A percentile compares a stretch with the other conserved stretches of the same genome.
These are phyloP conservation scores for Dalbergia oliveri DNA, from an alignment of 306 rosid genomes.

Conservation along the genomic window DNA sequence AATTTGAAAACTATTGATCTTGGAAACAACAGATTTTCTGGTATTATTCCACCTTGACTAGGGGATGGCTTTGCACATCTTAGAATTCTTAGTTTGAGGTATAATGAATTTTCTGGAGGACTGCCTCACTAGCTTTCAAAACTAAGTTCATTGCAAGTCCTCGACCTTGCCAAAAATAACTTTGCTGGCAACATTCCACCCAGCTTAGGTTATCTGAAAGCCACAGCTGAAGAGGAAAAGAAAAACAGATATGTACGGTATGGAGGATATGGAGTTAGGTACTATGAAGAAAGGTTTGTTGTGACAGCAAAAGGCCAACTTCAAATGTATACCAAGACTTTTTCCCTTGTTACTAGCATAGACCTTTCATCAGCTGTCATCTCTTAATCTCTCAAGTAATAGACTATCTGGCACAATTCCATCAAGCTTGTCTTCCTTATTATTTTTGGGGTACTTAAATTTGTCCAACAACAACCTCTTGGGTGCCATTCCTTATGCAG, in stretches of 20 bases:
- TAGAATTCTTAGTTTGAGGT: constrained; percentile 52
- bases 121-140: constrained; percentile 45
- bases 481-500: constrained; percentile 50
- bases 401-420: constrained; percentile 54
- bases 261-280: not conserved
- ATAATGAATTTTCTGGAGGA: constrained; percentile 56
- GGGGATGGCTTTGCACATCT: constrained; percentile 41
- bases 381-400: constrained; percentile 62
- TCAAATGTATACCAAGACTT: constrained; percentile 41
- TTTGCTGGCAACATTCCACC: constrained; percentile 54
- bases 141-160: constrained; percentile 55
- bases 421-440: constrained; percentile 45
- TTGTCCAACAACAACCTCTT: constrained; percentile 51
- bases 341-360: constrained; percentile 54
- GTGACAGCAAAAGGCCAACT: constrained; percentile 26
- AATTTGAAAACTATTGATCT: constrained; percentile 56
- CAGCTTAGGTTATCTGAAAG: constrained; percentile 49
- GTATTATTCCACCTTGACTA: constrained; percentile 53
- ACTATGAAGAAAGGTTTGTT: constrained; percentile 50
- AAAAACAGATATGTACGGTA: not conserved
- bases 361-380: constrained; percentile 54
- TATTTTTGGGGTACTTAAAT: constrained; percentile 53
- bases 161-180: constrained; percentile 56
- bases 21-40: constrained; percentile 49
- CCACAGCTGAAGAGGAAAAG: constrained; percentile 22